Conservation (phyloP, 2,329 filamentous ascomycete species). For the Cytospora leucostoma region DNA sequence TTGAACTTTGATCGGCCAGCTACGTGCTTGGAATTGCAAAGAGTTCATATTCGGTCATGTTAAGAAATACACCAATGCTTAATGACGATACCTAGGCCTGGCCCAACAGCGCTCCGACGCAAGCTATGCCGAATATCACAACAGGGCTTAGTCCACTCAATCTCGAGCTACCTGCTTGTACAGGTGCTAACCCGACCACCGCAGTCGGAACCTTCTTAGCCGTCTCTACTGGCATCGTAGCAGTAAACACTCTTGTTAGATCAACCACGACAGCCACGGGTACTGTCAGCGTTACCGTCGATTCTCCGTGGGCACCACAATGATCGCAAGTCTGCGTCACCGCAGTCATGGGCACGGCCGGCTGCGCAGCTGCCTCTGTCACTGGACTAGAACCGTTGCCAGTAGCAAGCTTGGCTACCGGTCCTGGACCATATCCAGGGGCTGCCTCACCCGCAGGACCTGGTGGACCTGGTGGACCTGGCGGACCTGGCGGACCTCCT, state of each 20-base stretch:
- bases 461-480: no score
- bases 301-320: slow-evolving; percentile 37
- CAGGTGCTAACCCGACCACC: slow-evolving; percentile 6
- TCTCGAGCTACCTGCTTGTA: slow-evolving; percentile 16
- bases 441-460: not conserved
- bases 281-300: slow-evolving; percentile 39
- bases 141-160: not conserved
- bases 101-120: not conserved
- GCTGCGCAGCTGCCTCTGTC: slow-evolving; percentile 9
- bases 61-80: not conserved
- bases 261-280: slow-evolving; percentile 31
- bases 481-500: no score
- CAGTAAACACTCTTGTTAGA: slow-evolving; percentile 8
- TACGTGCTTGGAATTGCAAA: not conserved
- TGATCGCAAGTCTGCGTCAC: slow-evolving; percentile 35
- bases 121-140: slow-evolving; percentile 1
- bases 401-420: not conserved
- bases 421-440: not conserved
- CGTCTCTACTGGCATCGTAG: slow-evolving; percentile 16
- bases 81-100: not conserved
- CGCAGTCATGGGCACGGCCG: slow-evolving; percentile 35
- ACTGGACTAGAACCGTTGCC: not conserved
- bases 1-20: slow-evolving; percentile 36
- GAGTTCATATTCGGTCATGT: not conserved
- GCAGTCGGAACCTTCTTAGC: not conserved